Base-by-base conservation (phyloP, 1,284 basidiomycete species). In the Naganishia sp. region DNA sequence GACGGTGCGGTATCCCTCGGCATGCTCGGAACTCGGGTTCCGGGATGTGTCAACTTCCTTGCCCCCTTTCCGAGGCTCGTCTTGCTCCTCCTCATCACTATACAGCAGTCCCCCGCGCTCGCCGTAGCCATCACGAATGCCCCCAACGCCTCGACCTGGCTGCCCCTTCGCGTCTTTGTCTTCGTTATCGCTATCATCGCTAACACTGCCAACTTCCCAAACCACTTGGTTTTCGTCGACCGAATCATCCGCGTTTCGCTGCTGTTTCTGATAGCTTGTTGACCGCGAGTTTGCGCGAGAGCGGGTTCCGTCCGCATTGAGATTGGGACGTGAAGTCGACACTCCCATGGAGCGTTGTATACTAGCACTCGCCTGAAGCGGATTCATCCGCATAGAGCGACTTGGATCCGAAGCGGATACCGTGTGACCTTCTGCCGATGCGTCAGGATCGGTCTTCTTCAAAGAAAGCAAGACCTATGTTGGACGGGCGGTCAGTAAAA, bases 381-480 rank as follows among this genome's bases (percentile, higher is more conserved):
- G 65, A 23, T 66, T 45, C 16, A 66, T 52, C 6, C 65, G 65
- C 65, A 66, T 66, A 7, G 65, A 61, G 48, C 33, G 42, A 31
- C 36, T 39, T 13, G 65, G 65, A 23, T 66, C 44, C 2, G 57
- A 25, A 39, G 59, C 57, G 15, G 57, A 63, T 39, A 66, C 57
- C n/a, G 65, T 66, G 16, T 55, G 44, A 4, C 65, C 65, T 16
- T 31, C 53, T 15, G 36, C 48, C 21, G 55, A 48, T 23, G 50
- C 16, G 10, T 66, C 65, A 7, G 74, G 42, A 4, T 70, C 69
- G 31, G 63, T 57, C 50, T 70, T 73, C 70, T 80, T 80, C 33
- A 75, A 70, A 0, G 78, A 79, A 6, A 80, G 71, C 0, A 80
- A 72, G 0, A 78, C 74, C 76, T 77, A 63, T 16, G n/a, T 31